Evolutionary conservation across 805 yeast species (phyloP), one percentile per base, ranked within the genome.

Genomic region (Candida odintsovae): DNA sequence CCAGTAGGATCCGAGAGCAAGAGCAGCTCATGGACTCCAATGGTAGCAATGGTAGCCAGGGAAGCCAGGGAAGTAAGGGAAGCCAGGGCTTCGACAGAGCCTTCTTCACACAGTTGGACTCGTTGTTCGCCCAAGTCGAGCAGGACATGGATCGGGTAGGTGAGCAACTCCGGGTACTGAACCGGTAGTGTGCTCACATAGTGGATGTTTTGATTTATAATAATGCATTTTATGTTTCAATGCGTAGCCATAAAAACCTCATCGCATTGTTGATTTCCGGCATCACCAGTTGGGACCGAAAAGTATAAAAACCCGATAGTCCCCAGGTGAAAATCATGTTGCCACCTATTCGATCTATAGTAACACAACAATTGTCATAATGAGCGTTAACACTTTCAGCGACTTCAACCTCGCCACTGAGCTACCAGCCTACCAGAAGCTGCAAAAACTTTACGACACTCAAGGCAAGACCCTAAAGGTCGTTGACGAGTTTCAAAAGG

Each of bases 341-440:
- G 25, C 25, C 9, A 9, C 25, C 25, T 9, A 23, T 23, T 23
- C n/a, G n/a, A n/a, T n/a, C n/a, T n/a, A n/a, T n/a, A n/a, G n/a
- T n/a, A n/a, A n/a, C n/a, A n/a, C n/a, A n/a, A n/a, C 25, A 23
- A 23, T 23, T 23, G 25, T 23, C 25, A 25, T 8, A 36, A 45
- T 45, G 48, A 25, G 44, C 13, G 8, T 45, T 3, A 40, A 44
- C 25, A 43, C 52, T 13, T 51, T 37, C 48, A 23, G 42, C 33
- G 48, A 45, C 21, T 54, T 54, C 46, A 21, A 43, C 9, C 44
- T 53, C 25, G 41, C 55, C 40, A 57, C 82, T 45, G 90, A 87
- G 55, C 78, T 90, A 59, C 81, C 92, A 51, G 83, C 97, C 43
- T 94, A 96, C 95, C 75, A 81, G 55, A 72, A 81, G 58, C 78